These are phyloP conservation scores for Arachis stenosperma DNA, from an alignment of 306 rosid species.

Conservation along the genomic window DNA sequence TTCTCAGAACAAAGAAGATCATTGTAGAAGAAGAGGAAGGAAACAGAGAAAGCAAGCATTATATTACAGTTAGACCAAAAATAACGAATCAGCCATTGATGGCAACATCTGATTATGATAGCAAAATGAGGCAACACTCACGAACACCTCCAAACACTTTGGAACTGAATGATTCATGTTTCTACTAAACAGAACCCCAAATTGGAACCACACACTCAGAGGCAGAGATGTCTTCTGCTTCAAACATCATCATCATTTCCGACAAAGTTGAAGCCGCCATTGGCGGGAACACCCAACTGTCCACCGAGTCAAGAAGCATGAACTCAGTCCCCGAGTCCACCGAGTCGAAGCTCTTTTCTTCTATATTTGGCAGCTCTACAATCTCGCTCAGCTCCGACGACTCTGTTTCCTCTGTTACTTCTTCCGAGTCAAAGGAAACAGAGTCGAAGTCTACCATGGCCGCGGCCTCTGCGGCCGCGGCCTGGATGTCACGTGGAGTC, in stretches of 20 bases:
- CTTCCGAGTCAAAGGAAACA: not conserved
- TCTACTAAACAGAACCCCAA: too few relatives aligned
- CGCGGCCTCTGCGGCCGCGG: slow-evolving; percentile 50
- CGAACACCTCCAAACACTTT: too few relatives aligned
- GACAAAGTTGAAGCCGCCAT: slow-evolving; percentile 30
- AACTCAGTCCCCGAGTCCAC: slow-evolving; percentile 38
- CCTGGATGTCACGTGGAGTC: slow-evolving; percentile 52
- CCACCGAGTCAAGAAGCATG: slow-evolving; percentile 40
- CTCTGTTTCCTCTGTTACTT: slow-evolving; percentile 6
- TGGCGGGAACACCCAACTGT: slow-evolving; percentile 51
- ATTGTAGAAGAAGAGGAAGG: not conserved
- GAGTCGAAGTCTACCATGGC: slow-evolving; percentile 50
- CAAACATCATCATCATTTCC: slow-evolving; percentile 34
- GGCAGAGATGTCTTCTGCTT: not conserved
- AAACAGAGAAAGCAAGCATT: not conserved
- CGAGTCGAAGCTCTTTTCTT: slow-evolving; percentile 47
- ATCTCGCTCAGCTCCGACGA: slow-evolving; percentile 51
- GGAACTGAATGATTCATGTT: too few relatives aligned
- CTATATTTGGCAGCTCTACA: slow-evolving; percentile 56
- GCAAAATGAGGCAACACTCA: not conserved
- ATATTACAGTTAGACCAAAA: slow-evolving; percentile 5
- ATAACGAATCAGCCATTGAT: slow-evolving; percentile 6
- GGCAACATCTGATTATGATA: not conserved
- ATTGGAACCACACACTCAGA: slow-evolving; percentile 14
- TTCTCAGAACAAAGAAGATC: too few relatives aligned